Evolutionary conservation across 2,329 filamentous ascomycete genomes (phyloP).

Genomic region (Bertia moriformis): DNA sequence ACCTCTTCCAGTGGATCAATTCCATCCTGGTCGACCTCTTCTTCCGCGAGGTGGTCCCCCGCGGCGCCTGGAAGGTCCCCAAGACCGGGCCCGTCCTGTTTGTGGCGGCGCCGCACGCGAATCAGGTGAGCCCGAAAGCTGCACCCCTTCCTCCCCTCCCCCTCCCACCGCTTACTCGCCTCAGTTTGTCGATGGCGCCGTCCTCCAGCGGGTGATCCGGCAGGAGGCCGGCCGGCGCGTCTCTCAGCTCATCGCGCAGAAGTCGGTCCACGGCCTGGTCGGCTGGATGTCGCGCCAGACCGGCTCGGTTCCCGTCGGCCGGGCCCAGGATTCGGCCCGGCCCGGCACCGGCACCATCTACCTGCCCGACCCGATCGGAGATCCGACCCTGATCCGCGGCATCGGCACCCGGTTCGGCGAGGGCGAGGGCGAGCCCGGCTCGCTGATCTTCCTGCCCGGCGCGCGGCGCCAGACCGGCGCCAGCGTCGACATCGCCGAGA

Average conservation of each 20-base stretch:
- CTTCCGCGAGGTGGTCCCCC: slow-evolving; percentile 91
- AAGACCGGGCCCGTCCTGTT: slow-evolving; percentile 80
- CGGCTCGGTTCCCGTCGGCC: slow-evolving; percentile 78
- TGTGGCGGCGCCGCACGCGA: slow-evolving; percentile 91
- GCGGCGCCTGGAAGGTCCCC: slow-evolving; percentile 89
- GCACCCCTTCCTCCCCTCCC: neutral
- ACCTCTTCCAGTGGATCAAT: slow-evolving; percentile 63
- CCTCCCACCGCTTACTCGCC: neutral
- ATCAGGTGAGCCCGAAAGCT: slow-evolving; percentile 58
- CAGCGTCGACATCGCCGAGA: slow-evolving; percentile 71
- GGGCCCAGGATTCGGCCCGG: slow-evolving; percentile 79
- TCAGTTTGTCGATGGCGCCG: slow-evolving; percentile 86
- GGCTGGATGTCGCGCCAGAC: slow-evolving; percentile 73
- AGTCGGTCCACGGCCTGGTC: slow-evolving; percentile 88
- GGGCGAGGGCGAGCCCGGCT: slow-evolving; percentile 64
- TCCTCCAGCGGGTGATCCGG: slow-evolving; percentile 80
- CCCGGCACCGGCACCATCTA: slow-evolving; percentile 69
- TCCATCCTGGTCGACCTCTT: slow-evolving; percentile 84
- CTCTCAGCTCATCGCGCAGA: slow-evolving; percentile 84
- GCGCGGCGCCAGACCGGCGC: slow-evolving; percentile 63
- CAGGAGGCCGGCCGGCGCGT: slow-evolving; percentile 78
- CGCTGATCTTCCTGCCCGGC: slow-evolving; percentile 74
- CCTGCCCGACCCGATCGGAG: slow-evolving; percentile 71
- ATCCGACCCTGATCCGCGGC: slow-evolving; percentile 68
- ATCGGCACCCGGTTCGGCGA: slow-evolving; percentile 74